Base-by-base conservation (phyloP, 768 basidiomycete genomes). In the Termitomyces sp. region DNA sequence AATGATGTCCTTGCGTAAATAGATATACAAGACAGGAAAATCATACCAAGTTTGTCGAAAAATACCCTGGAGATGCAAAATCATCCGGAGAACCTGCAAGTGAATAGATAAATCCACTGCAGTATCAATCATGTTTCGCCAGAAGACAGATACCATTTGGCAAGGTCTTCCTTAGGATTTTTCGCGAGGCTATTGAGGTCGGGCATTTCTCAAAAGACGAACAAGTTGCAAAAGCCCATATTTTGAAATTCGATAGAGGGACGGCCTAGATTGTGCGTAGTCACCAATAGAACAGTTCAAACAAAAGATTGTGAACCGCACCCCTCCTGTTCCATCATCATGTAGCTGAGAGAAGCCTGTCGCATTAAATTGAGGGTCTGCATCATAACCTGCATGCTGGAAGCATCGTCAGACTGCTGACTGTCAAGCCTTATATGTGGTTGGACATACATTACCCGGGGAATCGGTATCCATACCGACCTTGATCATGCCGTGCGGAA, bases 401-500 rank as follows among this genome's bases (percentile, higher is more conserved):
- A 57, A 15, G 54, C 24, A 8, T 41, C 9, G 15, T 60, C 61
- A 49, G 49, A 30, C 30, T 46, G 22, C 9, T 41, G 16, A 34
- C 24, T 37, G 42, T 30, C 16, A 18, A n/a, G 45, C 24, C 44
- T 13, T 45, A 34, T n/a, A 54, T 20, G 44, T 24, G 30, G 45
- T 31, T 52, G 15, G 27, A 67, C 76, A 36, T 62, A 84, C 84
- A 66, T 83, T 83, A 65, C 78, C 81, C 3, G 84, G 82, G 13
- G 84, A 84, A 63, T 87, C 82, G 0, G 85, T 86, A 65, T 88
- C 85, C 79, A 86, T 81, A 7, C 85, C 86, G 2, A 73, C 78
- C 71, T 88, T 88, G 16, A 81, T 78, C 85, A 87, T 84, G n/a
- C 86, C 85, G 69, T 87, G 85, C 2, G 86, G 86, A 22, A 85